Evolutionary conservation across 75 land plant genomes (phyloP), one percentile per base, ranked within the genome.

Genomic region (Picea sitchensis): DNA sequence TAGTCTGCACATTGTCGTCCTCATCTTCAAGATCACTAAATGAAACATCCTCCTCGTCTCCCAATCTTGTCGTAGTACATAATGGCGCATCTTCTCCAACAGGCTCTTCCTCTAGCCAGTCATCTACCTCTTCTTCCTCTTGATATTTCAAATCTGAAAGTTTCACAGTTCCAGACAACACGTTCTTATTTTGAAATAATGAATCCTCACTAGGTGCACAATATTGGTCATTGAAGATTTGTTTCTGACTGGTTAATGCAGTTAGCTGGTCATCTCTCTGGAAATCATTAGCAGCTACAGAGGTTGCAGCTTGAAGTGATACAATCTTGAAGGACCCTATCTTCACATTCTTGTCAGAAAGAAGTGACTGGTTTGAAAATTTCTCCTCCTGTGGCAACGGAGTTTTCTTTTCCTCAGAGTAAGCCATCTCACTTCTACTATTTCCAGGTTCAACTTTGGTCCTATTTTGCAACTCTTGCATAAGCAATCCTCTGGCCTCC

Each of bases 11-110:
- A 44, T 38, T 71, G 63, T 88, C 90, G 47, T 91, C 92, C 1
- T 93, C 98, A 77, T 95, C 98, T 79, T 95, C 98, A 23, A 97
- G 89, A 82, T 97, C 99, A 83, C 99, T 97, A 86, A 97, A 97
- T 5, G 99, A 95, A 14, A 97, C 92, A 79, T 96, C 99, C 57
- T 97, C 99, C 59, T 91, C 95, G 76, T 86, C 86, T 56, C 65
- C 95, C 38, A 87, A 17, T 31, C 81, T 80, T 62, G 87, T 81
- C 3, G 63, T 38, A 18, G 77, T 69, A 5, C 60, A 14, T 47
- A 31, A 73, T 20, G 62, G 80, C 3, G 68, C 80, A 59, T 67
- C 86, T 17, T 82, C 38, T 1, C 84, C 83, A 0, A 57, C 76
- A 58, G 67, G 75, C 13, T 87, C 92, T 31, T 92, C 94, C 36